Conservation (phyloP, 1,284 basidiomycete species). For the Golubevia sp. region DNA sequence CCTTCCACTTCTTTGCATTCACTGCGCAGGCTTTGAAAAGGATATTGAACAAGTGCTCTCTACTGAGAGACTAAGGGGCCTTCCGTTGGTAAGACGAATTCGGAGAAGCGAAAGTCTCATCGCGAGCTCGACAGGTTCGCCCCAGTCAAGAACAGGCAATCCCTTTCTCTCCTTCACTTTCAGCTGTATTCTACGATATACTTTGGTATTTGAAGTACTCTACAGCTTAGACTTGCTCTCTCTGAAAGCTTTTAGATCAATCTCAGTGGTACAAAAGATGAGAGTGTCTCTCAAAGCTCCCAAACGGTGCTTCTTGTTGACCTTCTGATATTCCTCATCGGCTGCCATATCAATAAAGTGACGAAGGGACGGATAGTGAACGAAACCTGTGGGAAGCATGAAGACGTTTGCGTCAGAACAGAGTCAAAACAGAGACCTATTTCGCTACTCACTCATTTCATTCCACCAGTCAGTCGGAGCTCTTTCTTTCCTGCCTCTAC, state of each 20-base stretch:
- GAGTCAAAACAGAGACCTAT: neutral
- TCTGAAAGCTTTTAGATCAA: slow-evolving; percentile 8
- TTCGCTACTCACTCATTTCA: slow-evolving; percentile 10
- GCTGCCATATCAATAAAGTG: slow-evolving; percentile 37
- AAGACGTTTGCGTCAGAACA: slow-evolving; percentile 11
- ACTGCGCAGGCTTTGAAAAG: slow-evolving; percentile 57
- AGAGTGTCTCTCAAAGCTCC: slow-evolving; percentile 24
- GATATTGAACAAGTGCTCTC: slow-evolving; percentile 61
- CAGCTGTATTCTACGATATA: too few relatives aligned
- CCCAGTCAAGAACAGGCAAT: too few relatives aligned
- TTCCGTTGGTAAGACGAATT: too few relatives aligned
- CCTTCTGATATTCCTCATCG: slow-evolving; percentile 27
- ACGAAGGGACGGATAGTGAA: slow-evolving; percentile 30
- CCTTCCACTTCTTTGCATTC: neutral
- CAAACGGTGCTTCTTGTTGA: slow-evolving; percentile 26
- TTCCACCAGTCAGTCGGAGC: slow-evolving; percentile 26
- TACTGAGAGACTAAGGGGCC: too few relatives aligned
- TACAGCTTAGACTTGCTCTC: too few relatives aligned
- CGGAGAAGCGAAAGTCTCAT: too few relatives aligned
- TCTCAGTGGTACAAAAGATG: slow-evolving; percentile 27
- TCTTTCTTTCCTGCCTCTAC: slow-evolving; percentile 7
- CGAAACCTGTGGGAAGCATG: neutral
- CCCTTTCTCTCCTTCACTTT: too few relatives aligned
- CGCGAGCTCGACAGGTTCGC: too few relatives aligned
- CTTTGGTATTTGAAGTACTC: too few relatives aligned